Percentiles rank a stretch among this genome's conserved stretches.
phyloP scores from a whole-genome alignment of 2,329 filamentous ascomycete species.

The Exophiala bonariae region DNA sequence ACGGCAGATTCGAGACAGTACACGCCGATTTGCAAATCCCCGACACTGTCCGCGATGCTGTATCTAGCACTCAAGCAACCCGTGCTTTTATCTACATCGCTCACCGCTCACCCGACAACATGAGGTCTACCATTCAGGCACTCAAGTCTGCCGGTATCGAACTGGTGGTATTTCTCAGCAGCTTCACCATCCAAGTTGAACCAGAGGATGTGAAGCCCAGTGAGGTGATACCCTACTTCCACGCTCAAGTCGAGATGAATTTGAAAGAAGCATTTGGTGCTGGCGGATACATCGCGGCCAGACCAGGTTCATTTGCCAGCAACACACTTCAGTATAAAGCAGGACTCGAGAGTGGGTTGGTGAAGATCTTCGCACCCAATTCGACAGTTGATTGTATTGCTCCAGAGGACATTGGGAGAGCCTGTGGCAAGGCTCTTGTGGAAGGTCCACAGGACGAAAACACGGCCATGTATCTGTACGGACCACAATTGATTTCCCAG shows the following conservation, averaged over 20 bases:
- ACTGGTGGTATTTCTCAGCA: slow-evolving; percentile 48
- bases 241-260: slow-evolving; percentile 47
- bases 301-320: slow-evolving; percentile 47
- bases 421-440: slow-evolving; percentile 41
- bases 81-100: slow-evolving; percentile 51
- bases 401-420: slow-evolving; percentile 47
- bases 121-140: slow-evolving; percentile 43
- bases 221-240: slow-evolving; percentile 40
- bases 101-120: slow-evolving; percentile 35
- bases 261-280: slow-evolving; percentile 43
- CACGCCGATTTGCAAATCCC: slow-evolving; percentile 48
- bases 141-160: slow-evolving; percentile 48
- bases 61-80: slow-evolving; percentile 44
- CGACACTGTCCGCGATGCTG: slow-evolving; percentile 40
- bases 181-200: slow-evolving; percentile 34
- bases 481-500: slow-evolving; percentile 36
- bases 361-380: slow-evolving; percentile 23
- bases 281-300: slow-evolving; percentile 40
- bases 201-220: slow-evolving; percentile 28
- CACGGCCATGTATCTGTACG: slow-evolving; percentile 37
- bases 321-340: slow-evolving; percentile 41
- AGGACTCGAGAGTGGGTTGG: neutral
- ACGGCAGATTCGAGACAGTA: slow-evolving; percentile 37
- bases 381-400: slow-evolving; percentile 41
- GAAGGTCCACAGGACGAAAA: slow-evolving; percentile 32